Evolutionary conservation across 768 basidiomycete genomes (phyloP), one percentile per base, ranked within the genome.

Genomic region (Clathrus columnatus): DNA sequence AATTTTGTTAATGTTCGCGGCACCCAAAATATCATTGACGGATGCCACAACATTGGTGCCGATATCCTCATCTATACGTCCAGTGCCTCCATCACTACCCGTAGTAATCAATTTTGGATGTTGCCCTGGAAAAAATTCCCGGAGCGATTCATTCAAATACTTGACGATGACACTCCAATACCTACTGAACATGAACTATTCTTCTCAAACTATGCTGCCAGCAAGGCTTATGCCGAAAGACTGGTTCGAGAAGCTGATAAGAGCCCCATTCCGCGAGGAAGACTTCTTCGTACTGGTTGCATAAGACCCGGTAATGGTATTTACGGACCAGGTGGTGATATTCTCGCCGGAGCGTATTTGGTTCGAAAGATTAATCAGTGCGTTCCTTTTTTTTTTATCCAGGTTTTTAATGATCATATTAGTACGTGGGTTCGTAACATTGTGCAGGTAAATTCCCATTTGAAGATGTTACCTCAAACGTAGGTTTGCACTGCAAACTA

Each of bases 261-360:
- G 56, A 64, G 69, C n/a, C 56, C 61, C 1, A 68, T 70, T 3
- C 65, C 63, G 70, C 4, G 75, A 75, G 60, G 66, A 63, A 55
- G 57, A 20, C 62, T 71, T 11, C 64, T 89, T 45, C 75, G 84
- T 50, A 89, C 86, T 7, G 86, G 87, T 0, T 83, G 79, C 58
- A 72, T 90, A 43, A 79, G 87, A n/a, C 87, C 87, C 2, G 85
- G 87, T 0, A 88, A 88, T 57, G 85, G 84, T 0, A 68, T 87
- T 3, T 90, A 79, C 65, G 87, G 87, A 1, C 81, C 86, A 1
- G 79, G 85, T 32, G 87, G 86, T 4, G 87, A 89, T 64, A 75
- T 84, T 61, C 63, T 85, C 10, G 80, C 78, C 50, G 84, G 78
- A 2, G 76, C 80, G 18, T 85, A 83, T 64, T 76, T 90, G 43